Evolutionary conservation across 1,284 basidiomycete species (phyloP), one percentile per base, ranked within the genome.

Genomic region (Apiotrichum siamense): DNA sequence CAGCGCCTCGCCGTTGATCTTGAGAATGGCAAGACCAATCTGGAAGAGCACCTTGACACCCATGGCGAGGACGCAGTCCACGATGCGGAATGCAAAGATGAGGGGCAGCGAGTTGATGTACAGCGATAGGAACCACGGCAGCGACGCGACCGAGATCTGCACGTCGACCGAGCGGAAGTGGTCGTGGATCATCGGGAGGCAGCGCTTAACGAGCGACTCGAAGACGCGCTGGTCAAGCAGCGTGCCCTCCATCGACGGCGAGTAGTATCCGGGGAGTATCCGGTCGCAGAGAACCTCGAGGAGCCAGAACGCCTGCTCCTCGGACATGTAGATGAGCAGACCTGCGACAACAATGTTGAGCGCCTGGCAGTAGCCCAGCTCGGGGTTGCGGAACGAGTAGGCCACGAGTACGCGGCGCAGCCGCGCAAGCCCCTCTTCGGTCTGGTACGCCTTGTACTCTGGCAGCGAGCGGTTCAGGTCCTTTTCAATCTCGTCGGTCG

Each of bases 1-100:
- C 10, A 99, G 77, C 50, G 88, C 85, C 60, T 96, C 90, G 3
- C 93, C 93, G 61, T 99, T 99, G 74, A 98, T 96, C 76, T 98
- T 98, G 50, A 99, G 81, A 45, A 98, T 96, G 15, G 96, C 96
- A 2, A 75, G 60, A 54, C 73, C 74, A 40, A 75, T 75, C 81
- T 98, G 94, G 79, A 98, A 98, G 40, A 98, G 77, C 13, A 98
- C 96, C 66, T 93, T 97, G 2, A 94, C 91, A 0, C 96, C 96
- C 90, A 97, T 97, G 58, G 93, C 93, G 77, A 98, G 88, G 75
- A 99, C 96, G 73, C 96, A 99, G 71, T 99, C 96, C 3, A 97
- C 90, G 66, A 99, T 92, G 41, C 96, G 83, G 79, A 97, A 98
- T 0, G 96, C 94, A 67, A 98, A 98, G 42, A 98, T 86, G 83